Conservation (phyloP, 345 rosid species). For the Passiflora organensis region DNA sequence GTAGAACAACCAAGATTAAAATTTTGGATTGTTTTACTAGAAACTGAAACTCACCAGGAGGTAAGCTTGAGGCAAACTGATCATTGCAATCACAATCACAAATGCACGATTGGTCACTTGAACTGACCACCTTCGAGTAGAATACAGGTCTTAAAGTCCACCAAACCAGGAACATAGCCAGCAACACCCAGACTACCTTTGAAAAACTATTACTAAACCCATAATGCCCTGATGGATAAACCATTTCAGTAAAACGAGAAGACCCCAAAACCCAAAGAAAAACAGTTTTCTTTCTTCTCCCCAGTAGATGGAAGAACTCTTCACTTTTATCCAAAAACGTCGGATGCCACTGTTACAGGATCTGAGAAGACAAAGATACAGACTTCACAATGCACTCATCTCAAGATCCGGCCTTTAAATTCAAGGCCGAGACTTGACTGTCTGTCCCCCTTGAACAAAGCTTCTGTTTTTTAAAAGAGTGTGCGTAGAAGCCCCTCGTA, state of each 20-base stretch:
- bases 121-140: slow-evolving; percentile 11
- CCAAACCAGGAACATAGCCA: slow-evolving; percentile 21
- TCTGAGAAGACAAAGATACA: slow-evolving; percentile 1
- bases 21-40: not conserved
- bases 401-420: slow-evolving; percentile 12
- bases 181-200: slow-evolving; percentile 25
- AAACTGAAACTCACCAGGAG: slow-evolving; percentile 25
- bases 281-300: too few species aligned
- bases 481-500: not conserved
- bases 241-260: slow-evolving; percentile 17
- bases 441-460: not conserved
- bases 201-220: slow-evolving; percentile 19
- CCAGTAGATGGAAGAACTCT: too few species aligned
- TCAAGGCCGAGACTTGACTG: not conserved
- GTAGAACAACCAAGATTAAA: not conserved
- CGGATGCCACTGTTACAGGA: slow-evolving; percentile 14
- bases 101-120: slow-evolving; percentile 22
- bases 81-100: slow-evolving; percentile 39
- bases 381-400: slow-evolving; percentile 1
- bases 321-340: too few species aligned
- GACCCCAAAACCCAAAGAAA: not conserved
- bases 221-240: slow-evolving; percentile 20
- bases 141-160: slow-evolving; percentile 19
- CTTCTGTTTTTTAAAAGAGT: not conserved
- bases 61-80: slow-evolving; percentile 13